These are phyloP conservation scores for Cyclospora cayetanensis DNA, from an alignment of 169 alveolate genomes.

Conservation along the genomic window DNA sequence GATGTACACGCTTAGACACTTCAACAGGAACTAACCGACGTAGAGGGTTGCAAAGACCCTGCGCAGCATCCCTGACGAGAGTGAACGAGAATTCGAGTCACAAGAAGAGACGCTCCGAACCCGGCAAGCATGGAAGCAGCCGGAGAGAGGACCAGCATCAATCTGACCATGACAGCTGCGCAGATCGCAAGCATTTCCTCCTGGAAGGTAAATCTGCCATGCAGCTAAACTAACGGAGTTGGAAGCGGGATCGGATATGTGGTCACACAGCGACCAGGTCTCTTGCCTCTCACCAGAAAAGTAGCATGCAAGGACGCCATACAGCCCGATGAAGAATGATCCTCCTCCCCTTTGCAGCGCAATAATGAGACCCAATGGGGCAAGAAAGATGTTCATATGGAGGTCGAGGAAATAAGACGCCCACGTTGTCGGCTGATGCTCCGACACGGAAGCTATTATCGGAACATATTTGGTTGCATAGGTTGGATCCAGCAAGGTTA, in stretches of 20 bases:
- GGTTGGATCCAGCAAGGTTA: constrained; percentile 98
- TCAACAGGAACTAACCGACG: too few relatives aligned
- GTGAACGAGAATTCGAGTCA: constrained; percentile 63
- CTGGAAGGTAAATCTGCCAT: too few relatives aligned
- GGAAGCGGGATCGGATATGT: too few relatives aligned
- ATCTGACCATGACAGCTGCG: constrained; percentile 96
- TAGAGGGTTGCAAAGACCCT: too few relatives aligned
- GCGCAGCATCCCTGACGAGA: too few relatives aligned
- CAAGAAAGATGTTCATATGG: constrained; percentile 65
- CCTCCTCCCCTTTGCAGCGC: constrained; percentile 89
- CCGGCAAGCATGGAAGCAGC: constrained; percentile 93
- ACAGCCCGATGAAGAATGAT: constrained; percentile 91
- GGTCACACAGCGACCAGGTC: too few relatives aligned
- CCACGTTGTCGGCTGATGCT: constrained; percentile 99
- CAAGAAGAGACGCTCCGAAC: constrained; percentile 90
- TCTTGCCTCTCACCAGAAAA: constrained; percentile 82
- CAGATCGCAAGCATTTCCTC: neutral
- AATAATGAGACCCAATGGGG: constrained; percentile 79
- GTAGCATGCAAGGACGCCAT: constrained; percentile 94
- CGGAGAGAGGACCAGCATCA: constrained; percentile 92
- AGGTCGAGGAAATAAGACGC: constrained; percentile 74
- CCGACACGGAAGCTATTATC: constrained; percentile 98
- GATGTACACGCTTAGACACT: too few relatives aligned
- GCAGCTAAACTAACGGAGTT: too few relatives aligned
- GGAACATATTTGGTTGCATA: constrained; percentile 96